phyloP scores from a whole-genome alignment of 148 eudicot species.

The Salicornia ramosissima region DNA sequence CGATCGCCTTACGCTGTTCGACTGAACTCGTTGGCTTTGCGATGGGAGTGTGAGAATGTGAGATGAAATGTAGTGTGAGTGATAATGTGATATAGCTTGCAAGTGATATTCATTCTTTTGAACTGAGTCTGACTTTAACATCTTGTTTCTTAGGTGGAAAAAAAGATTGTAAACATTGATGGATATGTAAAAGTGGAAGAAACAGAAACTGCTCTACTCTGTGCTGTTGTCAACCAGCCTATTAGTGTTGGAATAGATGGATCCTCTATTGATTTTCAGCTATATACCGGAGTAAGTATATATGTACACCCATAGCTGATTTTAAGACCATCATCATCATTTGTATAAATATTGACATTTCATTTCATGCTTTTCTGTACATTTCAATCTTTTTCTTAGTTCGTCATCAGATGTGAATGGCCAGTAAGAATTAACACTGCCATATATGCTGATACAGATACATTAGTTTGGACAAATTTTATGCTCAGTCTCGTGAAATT shows the following conservation, averaged over 20 bases:
- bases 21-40: too few species aligned
- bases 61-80: neutral
- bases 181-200: slow-evolving; percentile 44
- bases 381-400: neutral
- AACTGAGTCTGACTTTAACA: neutral
- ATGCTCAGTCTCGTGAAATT: too few species aligned
- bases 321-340: neutral
- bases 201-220: slow-evolving; percentile 45
- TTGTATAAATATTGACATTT: neutral
- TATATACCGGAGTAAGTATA: slow-evolving; percentile 51
- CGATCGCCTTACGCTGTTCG: too few species aligned
- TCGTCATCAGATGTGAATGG: neutral
- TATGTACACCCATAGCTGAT: neutral
- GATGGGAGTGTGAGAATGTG: neutral
- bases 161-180: slow-evolving; percentile 35
- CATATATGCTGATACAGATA: too few species aligned
- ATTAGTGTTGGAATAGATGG: slow-evolving; percentile 60
- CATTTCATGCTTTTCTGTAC: neutral
- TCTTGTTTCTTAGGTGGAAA: slow-evolving; percentile 31
- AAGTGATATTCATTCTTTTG: neutral
- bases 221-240: slow-evolving; percentile 53
- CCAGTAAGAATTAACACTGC: too few species aligned
- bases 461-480: too few species aligned
- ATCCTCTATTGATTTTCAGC: slow-evolving; percentile 48
- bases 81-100: neutral